phyloP scores from a whole-genome alignment of 129 eudicot genomes.

The Cynara cardunculus region DNA sequence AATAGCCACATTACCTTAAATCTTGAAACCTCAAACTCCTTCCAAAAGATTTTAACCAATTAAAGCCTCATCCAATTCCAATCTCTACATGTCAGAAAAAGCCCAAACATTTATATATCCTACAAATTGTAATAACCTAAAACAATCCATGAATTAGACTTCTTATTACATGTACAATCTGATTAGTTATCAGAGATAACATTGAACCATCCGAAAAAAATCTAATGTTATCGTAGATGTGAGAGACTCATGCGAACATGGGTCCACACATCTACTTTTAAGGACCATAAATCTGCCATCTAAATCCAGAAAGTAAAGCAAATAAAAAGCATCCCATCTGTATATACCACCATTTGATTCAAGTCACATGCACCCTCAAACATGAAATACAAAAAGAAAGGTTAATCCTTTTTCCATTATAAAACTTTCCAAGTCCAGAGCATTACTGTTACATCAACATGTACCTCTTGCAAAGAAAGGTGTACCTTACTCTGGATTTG shows the following conservation, averaged over 20 bases:
- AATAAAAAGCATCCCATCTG: slow-evolving; percentile 49
- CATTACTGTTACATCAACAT: slow-evolving; percentile 7
- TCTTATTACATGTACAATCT: background rate
- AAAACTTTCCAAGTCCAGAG: slow-evolving; percentile 10
- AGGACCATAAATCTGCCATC: background rate
- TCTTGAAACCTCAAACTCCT: slow-evolving; percentile 7
- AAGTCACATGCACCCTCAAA: slow-evolving; percentile 28
- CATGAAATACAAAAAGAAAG: slow-evolving; percentile 13
- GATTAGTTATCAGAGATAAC: background rate
- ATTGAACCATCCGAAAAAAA: background rate
- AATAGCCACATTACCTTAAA: background rate
- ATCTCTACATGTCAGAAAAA: slow-evolving; percentile 16
- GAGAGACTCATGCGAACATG: background rate
- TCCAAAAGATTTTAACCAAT: slow-evolving; percentile 5
- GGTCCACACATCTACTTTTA: background rate
- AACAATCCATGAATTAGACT: background rate
- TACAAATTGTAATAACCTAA: slow-evolving; percentile 1
- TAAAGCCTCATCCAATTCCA: slow-evolving; percentile 7
- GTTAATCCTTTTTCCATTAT: slow-evolving; percentile 8
- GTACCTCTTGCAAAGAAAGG: background rate
- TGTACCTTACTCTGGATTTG: slow-evolving; percentile 10
- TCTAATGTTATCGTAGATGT: background rate
- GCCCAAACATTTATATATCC: slow-evolving; percentile 5
- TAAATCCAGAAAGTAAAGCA: slow-evolving; percentile 20
- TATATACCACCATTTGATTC: slow-evolving; percentile 43